Evolutionary conservation across 305 asterid genomes (phyloP).

Genomic region (Caryopteris hybrid): DNA sequence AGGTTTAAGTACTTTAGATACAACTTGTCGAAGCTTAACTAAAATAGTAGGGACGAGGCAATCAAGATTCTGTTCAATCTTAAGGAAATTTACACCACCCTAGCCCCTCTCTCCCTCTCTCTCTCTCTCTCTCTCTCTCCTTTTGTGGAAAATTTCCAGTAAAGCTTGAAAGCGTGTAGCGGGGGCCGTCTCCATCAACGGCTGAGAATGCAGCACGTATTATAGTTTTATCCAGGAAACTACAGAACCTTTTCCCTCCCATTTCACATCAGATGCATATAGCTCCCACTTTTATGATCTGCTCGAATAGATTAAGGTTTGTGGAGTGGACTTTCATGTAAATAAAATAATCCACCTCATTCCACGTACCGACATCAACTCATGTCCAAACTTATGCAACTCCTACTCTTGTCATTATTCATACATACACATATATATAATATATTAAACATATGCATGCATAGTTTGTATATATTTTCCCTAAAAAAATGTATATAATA

Average conservation of each 20-base stretch:
- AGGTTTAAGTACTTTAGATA: neutral
- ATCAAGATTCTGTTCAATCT: too few species aligned
- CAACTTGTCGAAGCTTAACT: too few species aligned
- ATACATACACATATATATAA: too few species aligned
- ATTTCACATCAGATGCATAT: neutral
- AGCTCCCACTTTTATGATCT: neutral
- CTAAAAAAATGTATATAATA: too few species aligned
- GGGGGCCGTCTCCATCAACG: neutral
- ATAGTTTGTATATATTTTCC: too few species aligned
- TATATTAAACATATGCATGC: too few species aligned
- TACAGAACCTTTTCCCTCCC: neutral
- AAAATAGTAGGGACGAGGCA: too few species aligned
- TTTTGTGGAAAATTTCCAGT: neutral
- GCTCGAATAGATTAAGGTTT: neutral
- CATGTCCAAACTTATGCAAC: neutral
- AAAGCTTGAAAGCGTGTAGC: neutral
- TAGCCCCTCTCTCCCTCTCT: too few species aligned
- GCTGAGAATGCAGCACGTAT: neutral
- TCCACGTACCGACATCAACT: neutral
- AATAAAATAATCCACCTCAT: neutral
- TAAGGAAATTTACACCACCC: too few species aligned
- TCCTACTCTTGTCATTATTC: too few species aligned
- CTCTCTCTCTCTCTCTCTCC: too few species aligned
- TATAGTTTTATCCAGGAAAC: neutral
- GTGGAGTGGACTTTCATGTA: neutral